Base-by-base conservation (phyloP, 2,329 filamentous ascomycete genomes). In the Colletotrichum nymphaeae region DNA sequence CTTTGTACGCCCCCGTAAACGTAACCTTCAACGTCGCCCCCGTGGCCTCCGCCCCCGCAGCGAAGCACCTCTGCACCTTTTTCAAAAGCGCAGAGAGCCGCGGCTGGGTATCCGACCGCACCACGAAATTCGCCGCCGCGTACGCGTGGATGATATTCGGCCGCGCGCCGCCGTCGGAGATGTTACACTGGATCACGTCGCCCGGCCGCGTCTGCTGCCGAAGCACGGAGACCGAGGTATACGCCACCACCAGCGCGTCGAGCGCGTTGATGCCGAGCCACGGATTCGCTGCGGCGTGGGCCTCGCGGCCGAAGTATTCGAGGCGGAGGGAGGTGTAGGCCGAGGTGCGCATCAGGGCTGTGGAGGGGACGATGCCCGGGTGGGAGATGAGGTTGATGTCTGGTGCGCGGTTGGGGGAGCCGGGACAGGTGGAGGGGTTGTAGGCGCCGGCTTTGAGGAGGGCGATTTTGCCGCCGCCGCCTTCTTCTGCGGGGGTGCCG, bases 181-280 rank as follows among this genome's bases (percentile, higher is more conserved):
- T 88, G 26, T 88, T 85, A 1, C 88, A 84, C 72, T 90, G 80
- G 74, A 88, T 84, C 7, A 86, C 79, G 67, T 87, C 86, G 4
- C 86, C 85, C 0, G 89, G 87, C 74, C 85, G 83, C 4, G 88
- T 84, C 77, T 91, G 89, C 78, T 91, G 89, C 1, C 90, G 85
- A 6, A 91, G 81, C 0, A 88, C 82, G 0, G 86, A 85, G 4
- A 91, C 78, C 56, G 81, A 82, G 65, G 84, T 86, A 75, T 88
- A 88, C 0, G 83, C 85, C 0, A 84, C 82, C 2, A 91, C 82
- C 26, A 90, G 77, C 0, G 89, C 89, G 75, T 92, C 90, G 0
- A 91, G 84, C 0, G 90, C 89, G 76, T 92, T 91, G 75, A 88
- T 84, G 0, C 90, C 90, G 5, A 88, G 83, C 89, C 89, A 91